phyloP scores from a whole-genome alignment of 228 moss, liverwort and hornwort species.

The Sphagnum fallax region DNA sequence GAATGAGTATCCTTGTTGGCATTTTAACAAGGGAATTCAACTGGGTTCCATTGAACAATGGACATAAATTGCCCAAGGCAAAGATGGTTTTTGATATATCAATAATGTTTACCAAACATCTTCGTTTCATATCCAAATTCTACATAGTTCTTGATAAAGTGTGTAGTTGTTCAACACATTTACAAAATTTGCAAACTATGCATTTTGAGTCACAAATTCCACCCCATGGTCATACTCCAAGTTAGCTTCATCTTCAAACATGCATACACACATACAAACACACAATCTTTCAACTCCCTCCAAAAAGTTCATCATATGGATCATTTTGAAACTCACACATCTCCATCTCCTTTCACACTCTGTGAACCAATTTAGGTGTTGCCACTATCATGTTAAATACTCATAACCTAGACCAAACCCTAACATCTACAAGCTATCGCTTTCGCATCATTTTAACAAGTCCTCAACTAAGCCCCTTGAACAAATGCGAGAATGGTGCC shows the following conservation, averaged over 20 bases:
- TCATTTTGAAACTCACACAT: background rate
- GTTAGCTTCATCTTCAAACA: slow-evolving; percentile 61
- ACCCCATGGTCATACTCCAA: slow-evolving; percentile 92
- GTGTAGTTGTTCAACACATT: slow-evolving; percentile 56
- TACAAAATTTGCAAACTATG: slow-evolving; percentile 60
- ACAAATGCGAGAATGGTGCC: slow-evolving; percentile 29
- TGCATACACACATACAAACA: background rate
- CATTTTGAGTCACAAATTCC: slow-evolving; percentile 69
- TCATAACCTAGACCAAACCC: slow-evolving; percentile 4
- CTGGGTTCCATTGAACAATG: background rate
- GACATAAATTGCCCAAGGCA: background rate
- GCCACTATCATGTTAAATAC: no score
- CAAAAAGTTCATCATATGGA: slow-evolving; percentile 3
- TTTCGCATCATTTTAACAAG: slow-evolving; percentile 1
- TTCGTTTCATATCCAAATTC: slow-evolving; percentile 19
- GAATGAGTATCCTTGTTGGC: no score
- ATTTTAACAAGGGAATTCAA: no score
- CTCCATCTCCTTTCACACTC: slow-evolving; percentile 4
- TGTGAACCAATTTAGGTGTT: background rate
- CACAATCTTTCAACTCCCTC: no score
- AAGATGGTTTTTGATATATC: background rate
- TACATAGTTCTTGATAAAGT: background rate
- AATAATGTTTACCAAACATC: background rate
- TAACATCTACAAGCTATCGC: background rate
- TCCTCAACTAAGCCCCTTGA: slow-evolving; percentile 36